Base-by-base conservation (phyloP, 225 moss, liverwort and hornwort genomes). In the Neckera pumila region DNA sequence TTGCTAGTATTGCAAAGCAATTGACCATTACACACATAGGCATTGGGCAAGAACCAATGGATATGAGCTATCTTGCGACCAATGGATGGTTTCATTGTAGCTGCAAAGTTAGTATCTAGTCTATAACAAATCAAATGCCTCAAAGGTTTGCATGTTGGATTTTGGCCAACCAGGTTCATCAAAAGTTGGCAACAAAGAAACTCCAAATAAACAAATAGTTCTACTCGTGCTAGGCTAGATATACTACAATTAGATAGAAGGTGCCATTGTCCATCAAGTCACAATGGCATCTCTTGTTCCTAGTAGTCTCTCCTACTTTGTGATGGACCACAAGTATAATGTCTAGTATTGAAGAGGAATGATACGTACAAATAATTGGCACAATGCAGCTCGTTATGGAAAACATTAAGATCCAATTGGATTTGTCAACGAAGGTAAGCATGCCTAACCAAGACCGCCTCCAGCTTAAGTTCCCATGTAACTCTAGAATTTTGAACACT, bases 311-410 rank as follows among this genome's bases (percentile, higher is more conserved):
- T 76, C 8, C 6, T 0, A 47, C 47, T 74, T 33, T 0, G 4
- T 76, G 33, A 76, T 51, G 33, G 12, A 51, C 5, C 1, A 49
- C 8, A 47, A 47, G 8, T 76, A 49, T 76, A 2, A 33, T 49
- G 33, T 76, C 9, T 5, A 54, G 2, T 77, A n/a, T n/a, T 1
- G 14, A 77, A 14, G 5, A 22, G 1, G 4, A 23, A 77, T 77
- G 77, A 77, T 7, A 56, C 8, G 45, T 45, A 45, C 45, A 45
- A 45, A 8, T 45, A 45, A 25, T 56, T 56, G 56, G 25, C 16
- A 56, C 28, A 56, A 33, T 1, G 36, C 3, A 0, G 4, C n/a
- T 78, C 10, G 0, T n/a, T 23, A 47, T 23, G 6, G 8, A 3
- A 7, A 78, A 78, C 12, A 10, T 0, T 6, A 54, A 2, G n/a